Conservation (phyloP, 1,284 basidiomycete genomes). For the Leccinum solheimii region DNA sequence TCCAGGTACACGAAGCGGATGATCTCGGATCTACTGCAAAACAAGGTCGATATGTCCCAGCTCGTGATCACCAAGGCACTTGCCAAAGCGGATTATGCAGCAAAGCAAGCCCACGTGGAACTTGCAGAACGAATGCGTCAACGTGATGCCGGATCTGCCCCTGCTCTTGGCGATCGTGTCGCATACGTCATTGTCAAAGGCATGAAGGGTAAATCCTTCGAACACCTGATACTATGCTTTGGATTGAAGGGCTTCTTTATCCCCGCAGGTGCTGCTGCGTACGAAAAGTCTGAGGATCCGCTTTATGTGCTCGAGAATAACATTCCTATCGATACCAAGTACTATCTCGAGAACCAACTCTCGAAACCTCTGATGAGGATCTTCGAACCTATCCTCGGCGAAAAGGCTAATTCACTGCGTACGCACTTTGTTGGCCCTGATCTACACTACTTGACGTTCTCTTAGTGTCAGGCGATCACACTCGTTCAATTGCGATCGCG, state of each 20-base stretch:
- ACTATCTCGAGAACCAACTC: conserved; percentile 95
- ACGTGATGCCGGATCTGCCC: conserved; percentile 93
- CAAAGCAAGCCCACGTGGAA: conserved; percentile 94
- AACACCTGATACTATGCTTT: background rate
- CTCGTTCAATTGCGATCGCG: conserved; percentile 89
- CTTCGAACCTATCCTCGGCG: conserved; percentile 95
- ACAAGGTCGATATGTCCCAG: conserved; percentile 97
- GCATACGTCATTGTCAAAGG: conserved; percentile 98
- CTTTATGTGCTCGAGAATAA: conserved; percentile 96
- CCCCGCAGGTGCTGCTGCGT: conserved; percentile 84
- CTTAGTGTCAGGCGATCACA: conserved; percentile 90
- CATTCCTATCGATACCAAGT: conserved; percentile 94
- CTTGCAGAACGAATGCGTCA: conserved; percentile 92
- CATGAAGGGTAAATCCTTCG: conserved; percentile 66
- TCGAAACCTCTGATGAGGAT: conserved; percentile 95
- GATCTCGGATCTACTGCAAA: conserved; percentile 91
- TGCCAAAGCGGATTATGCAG: conserved; percentile 85
- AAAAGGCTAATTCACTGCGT: conserved; percentile 84
- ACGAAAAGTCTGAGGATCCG: conserved; percentile 96
- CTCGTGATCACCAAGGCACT: conserved; percentile 97
- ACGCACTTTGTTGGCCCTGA: conserved; percentile 34
- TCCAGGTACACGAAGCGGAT: conserved; percentile 87
- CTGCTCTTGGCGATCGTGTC: conserved; percentile 91
- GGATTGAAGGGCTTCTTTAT: background rate
- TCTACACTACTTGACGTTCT: conserved; percentile 12